phyloP scores from a whole-genome alignment of 2,329 filamentous ascomycete species.

The Paecilomyces variotii region DNA sequence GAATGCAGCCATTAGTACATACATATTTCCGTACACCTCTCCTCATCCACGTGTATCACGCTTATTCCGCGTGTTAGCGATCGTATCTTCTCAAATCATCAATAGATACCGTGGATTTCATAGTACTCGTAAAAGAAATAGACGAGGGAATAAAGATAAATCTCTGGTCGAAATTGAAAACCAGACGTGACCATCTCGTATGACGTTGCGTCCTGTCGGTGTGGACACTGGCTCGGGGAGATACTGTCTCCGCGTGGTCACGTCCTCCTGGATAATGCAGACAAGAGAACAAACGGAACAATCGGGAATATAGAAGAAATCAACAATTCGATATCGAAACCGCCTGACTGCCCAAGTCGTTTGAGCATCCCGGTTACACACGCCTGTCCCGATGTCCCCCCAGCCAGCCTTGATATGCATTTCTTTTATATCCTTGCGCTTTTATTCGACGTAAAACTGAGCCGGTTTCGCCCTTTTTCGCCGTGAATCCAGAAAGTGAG shows the following conservation, averaged over 20 bases:
- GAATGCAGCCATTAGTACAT: neutral
- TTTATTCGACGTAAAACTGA: neutral
- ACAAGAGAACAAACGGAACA: neutral
- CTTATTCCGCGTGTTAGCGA: neutral
- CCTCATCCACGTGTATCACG: neutral
- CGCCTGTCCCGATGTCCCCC: neutral
- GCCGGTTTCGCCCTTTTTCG: slow-evolving; percentile 14
- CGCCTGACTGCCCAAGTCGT: neutral
- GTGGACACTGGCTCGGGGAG: neutral
- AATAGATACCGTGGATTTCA: neutral
- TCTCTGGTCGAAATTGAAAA: neutral
- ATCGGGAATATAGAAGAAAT: neutral
- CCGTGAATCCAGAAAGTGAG: slow-evolving; percentile 13
- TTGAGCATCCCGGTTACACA: neutral
- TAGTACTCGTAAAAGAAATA: neutral
- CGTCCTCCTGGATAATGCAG: neutral
- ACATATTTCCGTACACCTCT: neutral
- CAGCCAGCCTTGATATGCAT: neutral
- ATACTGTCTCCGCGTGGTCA: neutral
- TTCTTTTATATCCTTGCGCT: neutral
- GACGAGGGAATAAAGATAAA: neutral
- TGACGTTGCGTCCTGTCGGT: neutral
- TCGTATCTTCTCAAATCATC: neutral
- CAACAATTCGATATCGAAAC: neutral
- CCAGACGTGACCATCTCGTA: neutral